These are phyloP conservation scores for Colletotrichum somersetense DNA, from an alignment of 2,329 filamentous ascomycete genomes.

Conservation along the genomic window DNA sequence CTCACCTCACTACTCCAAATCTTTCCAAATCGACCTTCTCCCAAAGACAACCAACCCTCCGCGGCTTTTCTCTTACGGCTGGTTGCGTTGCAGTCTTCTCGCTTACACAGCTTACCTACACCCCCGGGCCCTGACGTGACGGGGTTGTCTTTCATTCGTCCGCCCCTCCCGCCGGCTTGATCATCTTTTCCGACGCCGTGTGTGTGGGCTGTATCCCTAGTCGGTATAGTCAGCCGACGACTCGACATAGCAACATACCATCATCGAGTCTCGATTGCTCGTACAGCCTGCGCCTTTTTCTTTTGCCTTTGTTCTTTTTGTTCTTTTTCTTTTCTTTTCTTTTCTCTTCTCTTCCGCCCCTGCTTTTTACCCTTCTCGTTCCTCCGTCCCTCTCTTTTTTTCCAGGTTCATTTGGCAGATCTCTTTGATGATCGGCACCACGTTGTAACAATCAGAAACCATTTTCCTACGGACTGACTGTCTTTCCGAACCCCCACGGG, in stretches of 20 bases:
- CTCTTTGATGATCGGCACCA: not conserved
- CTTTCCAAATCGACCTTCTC: not conserved
- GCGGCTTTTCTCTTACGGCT: not conserved
- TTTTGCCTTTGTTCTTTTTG: too few species aligned
- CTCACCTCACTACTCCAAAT: not conserved
- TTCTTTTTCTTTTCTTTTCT: too few species aligned
- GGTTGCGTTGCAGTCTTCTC: too few species aligned
- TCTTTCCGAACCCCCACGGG: not conserved
- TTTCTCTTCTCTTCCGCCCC: fast-evolving
- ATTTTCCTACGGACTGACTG: not conserved
- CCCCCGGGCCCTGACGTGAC: not conserved
- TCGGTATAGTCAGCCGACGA: conserved; percentile 20
- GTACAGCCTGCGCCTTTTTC: not conserved
- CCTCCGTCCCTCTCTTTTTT: too few species aligned
- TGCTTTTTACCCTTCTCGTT: not conserved
- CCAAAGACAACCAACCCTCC: not conserved
- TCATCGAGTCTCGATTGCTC: not conserved
- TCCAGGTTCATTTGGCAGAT: not conserved
- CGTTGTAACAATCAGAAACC: not conserved
- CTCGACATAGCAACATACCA: conserved; percentile 1
- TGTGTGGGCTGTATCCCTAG: not conserved
- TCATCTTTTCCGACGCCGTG: conserved; percentile 27
- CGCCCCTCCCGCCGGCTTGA: conserved; percentile 5
- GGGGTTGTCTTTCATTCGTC: not conserved
- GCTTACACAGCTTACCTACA: not conserved